Conservation (phyloP, 2,329 filamentous ascomycete genomes). For the Bipolaris oryzae region DNA sequence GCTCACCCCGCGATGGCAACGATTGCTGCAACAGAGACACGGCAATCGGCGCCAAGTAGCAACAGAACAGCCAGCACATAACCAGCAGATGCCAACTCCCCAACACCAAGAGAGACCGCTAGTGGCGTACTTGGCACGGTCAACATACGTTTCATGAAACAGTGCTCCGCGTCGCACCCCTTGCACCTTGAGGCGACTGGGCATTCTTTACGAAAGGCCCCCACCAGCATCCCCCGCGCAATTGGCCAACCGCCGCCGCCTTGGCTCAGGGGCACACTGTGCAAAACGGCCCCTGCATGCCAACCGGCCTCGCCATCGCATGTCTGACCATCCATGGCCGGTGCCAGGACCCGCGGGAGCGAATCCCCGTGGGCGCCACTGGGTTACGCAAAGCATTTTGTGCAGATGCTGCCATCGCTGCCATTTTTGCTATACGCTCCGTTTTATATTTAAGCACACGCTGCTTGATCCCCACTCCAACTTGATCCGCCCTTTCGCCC, state of each 20-base stretch:
- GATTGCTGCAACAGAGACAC: background rate
- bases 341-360: slow-evolving; percentile 16
- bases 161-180: slow-evolving; percentile 19
- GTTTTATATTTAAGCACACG: slow-evolving; percentile 26
- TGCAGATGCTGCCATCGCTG: slow-evolving; percentile 13
- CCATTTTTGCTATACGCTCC: background rate
- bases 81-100: slow-evolving; percentile 9
- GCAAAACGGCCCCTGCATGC: slow-evolving; percentile 27
- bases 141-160: slow-evolving; percentile 36
- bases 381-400: slow-evolving; percentile 25
- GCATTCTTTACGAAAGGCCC: slow-evolving; percentile 12
- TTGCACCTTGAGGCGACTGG: slow-evolving; percentile 26
- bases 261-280: slow-evolving; percentile 33
- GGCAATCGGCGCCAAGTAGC: background rate
- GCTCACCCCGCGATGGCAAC: background rate
- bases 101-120: slow-evolving; percentile 1
- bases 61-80: background rate
- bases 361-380: slow-evolving; percentile 25
- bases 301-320: slow-evolving; percentile 17
- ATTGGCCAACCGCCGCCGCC: slow-evolving; percentile 33
- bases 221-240: slow-evolving; percentile 18
- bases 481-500: background rate
- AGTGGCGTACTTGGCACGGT: slow-evolving; percentile 22
- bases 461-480: slow-evolving; percentile 15
- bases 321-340: slow-evolving; percentile 15